These are phyloP conservation scores for Ramalina peruviana DNA, from an alignment of 495 filamentous ascomycete genomes.

Conservation along the genomic window DNA sequence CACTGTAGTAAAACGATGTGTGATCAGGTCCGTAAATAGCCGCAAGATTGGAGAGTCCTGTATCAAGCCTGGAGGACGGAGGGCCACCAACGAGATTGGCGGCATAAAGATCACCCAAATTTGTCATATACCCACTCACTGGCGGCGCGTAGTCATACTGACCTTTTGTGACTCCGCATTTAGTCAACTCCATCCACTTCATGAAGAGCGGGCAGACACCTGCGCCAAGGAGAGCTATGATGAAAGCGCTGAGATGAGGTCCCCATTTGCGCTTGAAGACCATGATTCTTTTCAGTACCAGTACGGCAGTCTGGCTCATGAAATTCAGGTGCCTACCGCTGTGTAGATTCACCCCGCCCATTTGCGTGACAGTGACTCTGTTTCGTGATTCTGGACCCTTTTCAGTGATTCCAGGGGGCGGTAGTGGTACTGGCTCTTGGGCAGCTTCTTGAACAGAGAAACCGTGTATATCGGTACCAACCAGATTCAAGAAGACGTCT, in stretches of 20 bases:
- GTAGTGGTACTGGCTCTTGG: too few species aligned
- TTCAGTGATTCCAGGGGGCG: neutral
- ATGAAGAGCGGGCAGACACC: constrained; percentile 62
- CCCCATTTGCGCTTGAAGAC: constrained; percentile 60
- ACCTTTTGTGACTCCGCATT: constrained; percentile 37
- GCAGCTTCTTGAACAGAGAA: neutral
- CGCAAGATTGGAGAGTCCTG: constrained; percentile 26
- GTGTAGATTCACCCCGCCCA: constrained; percentile 36
- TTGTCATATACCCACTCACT: neutral
- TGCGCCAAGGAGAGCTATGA: constrained; percentile 61
- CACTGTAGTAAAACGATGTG: constrained; percentile 1
- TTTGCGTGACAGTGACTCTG: neutral
- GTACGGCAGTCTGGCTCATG: constrained; percentile 46
- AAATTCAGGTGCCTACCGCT: constrained; percentile 50
- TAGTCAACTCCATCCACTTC: constrained; percentile 33
- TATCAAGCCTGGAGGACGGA: constrained; percentile 26
- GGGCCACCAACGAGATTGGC: constrained; percentile 39
- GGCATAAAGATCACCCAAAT: neutral
- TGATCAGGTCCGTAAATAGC: constrained; percentile 15
- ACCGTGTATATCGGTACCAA: constrained; percentile 43
- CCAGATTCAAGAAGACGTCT: constrained; percentile 69
- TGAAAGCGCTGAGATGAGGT: constrained; percentile 50
- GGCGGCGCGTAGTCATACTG: constrained; percentile 4
- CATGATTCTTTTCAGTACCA: constrained; percentile 60
- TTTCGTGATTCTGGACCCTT: neutral